These are phyloP conservation scores for Strigomonas culicis DNA, from an alignment of 208 protist species.

Conservation along the genomic window DNA sequence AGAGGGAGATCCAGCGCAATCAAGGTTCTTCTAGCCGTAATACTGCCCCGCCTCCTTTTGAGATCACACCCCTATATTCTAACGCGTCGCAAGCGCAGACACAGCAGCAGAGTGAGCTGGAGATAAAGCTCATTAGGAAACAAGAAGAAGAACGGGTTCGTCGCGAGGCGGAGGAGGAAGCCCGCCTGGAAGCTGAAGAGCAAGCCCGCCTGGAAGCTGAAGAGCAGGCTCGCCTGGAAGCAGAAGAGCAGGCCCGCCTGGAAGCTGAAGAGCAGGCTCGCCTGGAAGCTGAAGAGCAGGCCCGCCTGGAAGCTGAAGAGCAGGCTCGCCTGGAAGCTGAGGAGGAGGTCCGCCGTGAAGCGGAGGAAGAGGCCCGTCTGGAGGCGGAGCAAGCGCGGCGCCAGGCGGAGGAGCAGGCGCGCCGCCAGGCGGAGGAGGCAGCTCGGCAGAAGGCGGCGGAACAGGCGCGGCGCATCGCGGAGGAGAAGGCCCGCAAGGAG, in stretches of 20 bases:
- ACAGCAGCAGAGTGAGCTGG: constrained; percentile 19
- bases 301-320: constrained; percentile 30
- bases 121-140: constrained; percentile 18
- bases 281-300: constrained; percentile 55
- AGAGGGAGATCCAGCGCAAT: constrained; percentile 51
- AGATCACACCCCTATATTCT: constrained; percentile 32
- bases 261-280: constrained; percentile 67
- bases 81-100: constrained; percentile 10
- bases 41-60: constrained; percentile 26
- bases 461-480: constrained; percentile 22
- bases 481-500: constrained; percentile 15
- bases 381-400: constrained; percentile 29
- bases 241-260: constrained; percentile 33
- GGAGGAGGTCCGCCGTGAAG: constrained; percentile 30
- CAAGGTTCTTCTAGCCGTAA: constrained; percentile 13
- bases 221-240: constrained; percentile 79
- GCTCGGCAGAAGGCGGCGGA: constrained; percentile 17
- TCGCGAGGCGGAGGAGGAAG: constrained; percentile 57
- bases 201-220: constrained; percentile 36
- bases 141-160: constrained; percentile 61
- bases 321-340: constrained; percentile 27
- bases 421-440: constrained; percentile 18
- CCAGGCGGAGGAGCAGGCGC: constrained; percentile 19
- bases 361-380: constrained; percentile 31
- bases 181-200: constrained; percentile 40